Evolutionary conservation across 192 early-diverging fungal genomes (phyloP).

Genomic region (Cetraspora pellucida): DNA sequence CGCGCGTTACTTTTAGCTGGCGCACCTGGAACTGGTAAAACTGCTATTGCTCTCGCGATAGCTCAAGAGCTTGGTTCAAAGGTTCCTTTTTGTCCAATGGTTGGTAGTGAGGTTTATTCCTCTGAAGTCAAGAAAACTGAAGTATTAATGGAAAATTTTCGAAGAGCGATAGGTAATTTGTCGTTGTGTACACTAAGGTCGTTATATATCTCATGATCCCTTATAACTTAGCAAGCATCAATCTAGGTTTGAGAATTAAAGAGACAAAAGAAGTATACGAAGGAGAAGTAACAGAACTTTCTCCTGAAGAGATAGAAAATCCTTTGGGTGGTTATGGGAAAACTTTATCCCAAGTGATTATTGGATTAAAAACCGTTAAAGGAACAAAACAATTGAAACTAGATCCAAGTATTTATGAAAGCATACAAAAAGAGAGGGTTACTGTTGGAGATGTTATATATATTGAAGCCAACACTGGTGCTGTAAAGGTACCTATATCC

Average conservation of each 20-base stretch:
- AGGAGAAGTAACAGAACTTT: conserved; percentile 97
- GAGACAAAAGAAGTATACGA: conserved; percentile 99
- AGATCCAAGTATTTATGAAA: conserved; percentile 97
- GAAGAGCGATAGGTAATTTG: conserved; percentile 82
- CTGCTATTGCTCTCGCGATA: conserved; percentile 93
- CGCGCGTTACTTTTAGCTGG: conserved; percentile 93
- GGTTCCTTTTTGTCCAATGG: conserved; percentile 99
- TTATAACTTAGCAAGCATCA: not conserved
- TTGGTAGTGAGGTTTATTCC: conserved; percentile 97
- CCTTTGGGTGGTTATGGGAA: conserved; percentile 98
- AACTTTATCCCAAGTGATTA: conserved; percentile 92
- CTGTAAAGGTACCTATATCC: conserved; percentile 78
- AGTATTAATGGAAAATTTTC: conserved; percentile 99
- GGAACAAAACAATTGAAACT: conserved; percentile 97
- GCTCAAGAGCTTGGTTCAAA: conserved; percentile 96
- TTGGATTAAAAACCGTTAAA: conserved; percentile 98
- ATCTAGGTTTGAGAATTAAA: conserved; percentile 70
- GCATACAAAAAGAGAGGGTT: conserved; percentile 96
- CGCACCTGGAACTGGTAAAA: conserved; percentile 97
- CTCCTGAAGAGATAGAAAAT: conserved; percentile 97
- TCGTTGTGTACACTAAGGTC: not conserved
- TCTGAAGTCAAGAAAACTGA: conserved; percentile 99
- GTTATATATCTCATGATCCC: not conserved
- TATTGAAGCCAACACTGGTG: conserved; percentile 95
- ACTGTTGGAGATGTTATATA: conserved; percentile 97